A percentile compares a stretch with the other conserved stretches of the same genome.
Conservation (phyloP, 768 basidiomycete species). For the Chlorophyllum brunneum region DNA sequence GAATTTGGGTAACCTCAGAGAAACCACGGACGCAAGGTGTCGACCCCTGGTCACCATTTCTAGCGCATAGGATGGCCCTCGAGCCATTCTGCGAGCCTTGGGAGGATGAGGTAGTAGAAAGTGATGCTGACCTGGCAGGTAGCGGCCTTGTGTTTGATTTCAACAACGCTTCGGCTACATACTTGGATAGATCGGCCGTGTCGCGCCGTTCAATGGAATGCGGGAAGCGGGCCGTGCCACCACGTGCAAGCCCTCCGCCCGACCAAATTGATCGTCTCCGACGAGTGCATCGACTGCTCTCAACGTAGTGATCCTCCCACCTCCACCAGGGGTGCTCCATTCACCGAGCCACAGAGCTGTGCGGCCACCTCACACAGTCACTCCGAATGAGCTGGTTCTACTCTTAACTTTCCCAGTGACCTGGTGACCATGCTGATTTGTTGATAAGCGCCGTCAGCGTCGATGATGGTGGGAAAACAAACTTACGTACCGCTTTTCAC, state of each 20-base stretch:
- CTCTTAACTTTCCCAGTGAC: neutral
- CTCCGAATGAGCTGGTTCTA: neutral
- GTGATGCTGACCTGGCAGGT: constrained; percentile 10
- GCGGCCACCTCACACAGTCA: neutral
- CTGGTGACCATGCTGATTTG: neutral
- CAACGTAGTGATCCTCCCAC: neutral
- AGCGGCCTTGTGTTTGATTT: neutral
- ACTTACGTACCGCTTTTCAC: neutral
- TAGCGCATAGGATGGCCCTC: constrained; percentile 25
- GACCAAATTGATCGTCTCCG: neutral
- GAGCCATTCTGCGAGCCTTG: constrained; percentile 25
- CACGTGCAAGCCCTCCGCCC: neutral
- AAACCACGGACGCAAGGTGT: constrained; percentile 16
- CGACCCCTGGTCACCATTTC: constrained; percentile 22
- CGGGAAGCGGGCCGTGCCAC: constrained; percentile 7
- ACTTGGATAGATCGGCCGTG: constrained; percentile 3
- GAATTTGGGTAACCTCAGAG: constrained; percentile 5
- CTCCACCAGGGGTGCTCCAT: neutral
- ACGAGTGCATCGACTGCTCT: neutral
- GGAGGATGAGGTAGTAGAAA: constrained; percentile 13
- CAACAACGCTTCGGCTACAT: neutral
- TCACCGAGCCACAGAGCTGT: neutral
- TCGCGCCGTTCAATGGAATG: constrained; percentile 2
- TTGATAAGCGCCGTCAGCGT: constrained; percentile 3
- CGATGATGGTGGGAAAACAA: neutral